Conservation (phyloP, 805 yeast genomes). For the Clavispora asparagi region DNA sequence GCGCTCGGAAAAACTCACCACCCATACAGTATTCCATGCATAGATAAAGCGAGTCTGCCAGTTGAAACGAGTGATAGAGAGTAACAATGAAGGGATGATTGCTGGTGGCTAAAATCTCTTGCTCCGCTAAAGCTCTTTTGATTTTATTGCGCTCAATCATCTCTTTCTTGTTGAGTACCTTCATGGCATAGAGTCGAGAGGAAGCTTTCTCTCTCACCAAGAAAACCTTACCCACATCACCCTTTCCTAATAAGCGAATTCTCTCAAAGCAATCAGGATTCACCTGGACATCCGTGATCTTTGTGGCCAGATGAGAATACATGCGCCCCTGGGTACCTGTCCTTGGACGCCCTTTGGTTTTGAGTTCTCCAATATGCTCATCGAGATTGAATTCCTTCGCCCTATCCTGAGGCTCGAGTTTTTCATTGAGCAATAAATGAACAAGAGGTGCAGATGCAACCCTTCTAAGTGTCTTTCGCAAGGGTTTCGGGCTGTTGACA, state of each 20-base stretch:
- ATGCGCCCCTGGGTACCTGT: slow-evolving; percentile 47
- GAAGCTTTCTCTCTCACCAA: slow-evolving; percentile 78
- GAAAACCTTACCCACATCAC: slow-evolving; percentile 97
- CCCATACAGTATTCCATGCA: slow-evolving; percentile 99
- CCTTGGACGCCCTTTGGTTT: slow-evolving; percentile 30
- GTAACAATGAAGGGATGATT: slow-evolving; percentile 98
- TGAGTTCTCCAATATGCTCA: slow-evolving; percentile 42
- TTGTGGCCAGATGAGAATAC: slow-evolving; percentile 71
- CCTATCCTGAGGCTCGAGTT: slow-evolving; percentile 8
- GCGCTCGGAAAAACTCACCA: slow-evolving; percentile 94
- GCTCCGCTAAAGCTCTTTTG: slow-evolving; percentile 93
- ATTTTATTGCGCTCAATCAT: slow-evolving; percentile 94
- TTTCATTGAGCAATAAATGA: slow-evolving; percentile 26
- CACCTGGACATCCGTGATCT: slow-evolving; percentile 72
- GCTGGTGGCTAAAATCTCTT: slow-evolving; percentile 89
- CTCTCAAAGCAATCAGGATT: slow-evolving; percentile 85
- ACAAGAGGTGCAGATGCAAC: slow-evolving; percentile 84
- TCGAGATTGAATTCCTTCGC: slow-evolving; percentile 41
- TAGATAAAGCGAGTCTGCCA: slow-evolving; percentile 81
- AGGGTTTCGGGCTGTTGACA: slow-evolving; percentile 8
- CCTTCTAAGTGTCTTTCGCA: slow-evolving; percentile 50
- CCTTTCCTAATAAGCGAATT: slow-evolving; percentile 86
- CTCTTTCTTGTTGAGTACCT: slow-evolving; percentile 81
- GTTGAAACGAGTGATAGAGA: slow-evolving; percentile 89
- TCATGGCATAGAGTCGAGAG: slow-evolving; percentile 83